These are phyloP conservation scores for Nitzschia sp. DNA, from an alignment of 108 stramenopile species.

Conservation along the genomic window DNA sequence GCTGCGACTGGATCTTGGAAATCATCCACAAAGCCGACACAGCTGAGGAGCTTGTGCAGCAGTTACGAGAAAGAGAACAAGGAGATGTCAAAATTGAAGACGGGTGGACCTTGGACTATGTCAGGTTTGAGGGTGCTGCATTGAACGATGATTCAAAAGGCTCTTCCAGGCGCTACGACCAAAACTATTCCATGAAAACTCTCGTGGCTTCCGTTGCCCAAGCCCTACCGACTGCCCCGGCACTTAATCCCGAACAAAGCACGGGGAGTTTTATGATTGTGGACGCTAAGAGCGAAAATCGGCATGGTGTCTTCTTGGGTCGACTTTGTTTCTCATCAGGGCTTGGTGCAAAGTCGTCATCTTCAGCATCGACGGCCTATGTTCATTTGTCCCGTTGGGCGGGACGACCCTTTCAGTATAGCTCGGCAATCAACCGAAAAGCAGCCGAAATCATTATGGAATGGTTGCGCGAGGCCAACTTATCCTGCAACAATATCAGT, in stretches of 20 bases:
- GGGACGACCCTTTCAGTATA: slow-evolving; percentile 70
- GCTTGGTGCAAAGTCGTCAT: background rate
- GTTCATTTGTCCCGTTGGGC: slow-evolving; percentile 31
- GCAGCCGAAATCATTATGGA: slow-evolving; percentile 51
- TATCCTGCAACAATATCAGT: background rate
- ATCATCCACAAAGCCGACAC: slow-evolving; percentile 36
- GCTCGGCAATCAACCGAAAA: slow-evolving; percentile 62
- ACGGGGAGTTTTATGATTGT: slow-evolving; percentile 33
- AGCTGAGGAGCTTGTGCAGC: slow-evolving; percentile 34
- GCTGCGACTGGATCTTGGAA: slow-evolving; percentile 54
- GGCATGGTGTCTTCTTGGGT: background rate
- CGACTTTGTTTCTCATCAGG: slow-evolving; percentile 14
- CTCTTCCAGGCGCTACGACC: background rate
- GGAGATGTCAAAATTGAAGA: slow-evolving; percentile 1
- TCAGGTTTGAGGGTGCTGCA: slow-evolving; percentile 14
- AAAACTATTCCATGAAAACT: slow-evolving; percentile 45
- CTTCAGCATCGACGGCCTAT: background rate
- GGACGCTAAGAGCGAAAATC: slow-evolving; percentile 27
- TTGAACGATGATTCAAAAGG: background rate
- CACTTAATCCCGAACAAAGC: slow-evolving; percentile 28
- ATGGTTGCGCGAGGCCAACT: slow-evolving; percentile 38
- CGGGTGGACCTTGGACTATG: slow-evolving; percentile 41
- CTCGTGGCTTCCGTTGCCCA: slow-evolving; percentile 54
- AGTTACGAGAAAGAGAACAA: slow-evolving; percentile 12
- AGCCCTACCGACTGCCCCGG: slow-evolving; percentile 39